These are phyloP conservation scores for Aspergillus cristatus DNA, from an alignment of 495 filamentous ascomycete species.

Conservation along the genomic window DNA sequence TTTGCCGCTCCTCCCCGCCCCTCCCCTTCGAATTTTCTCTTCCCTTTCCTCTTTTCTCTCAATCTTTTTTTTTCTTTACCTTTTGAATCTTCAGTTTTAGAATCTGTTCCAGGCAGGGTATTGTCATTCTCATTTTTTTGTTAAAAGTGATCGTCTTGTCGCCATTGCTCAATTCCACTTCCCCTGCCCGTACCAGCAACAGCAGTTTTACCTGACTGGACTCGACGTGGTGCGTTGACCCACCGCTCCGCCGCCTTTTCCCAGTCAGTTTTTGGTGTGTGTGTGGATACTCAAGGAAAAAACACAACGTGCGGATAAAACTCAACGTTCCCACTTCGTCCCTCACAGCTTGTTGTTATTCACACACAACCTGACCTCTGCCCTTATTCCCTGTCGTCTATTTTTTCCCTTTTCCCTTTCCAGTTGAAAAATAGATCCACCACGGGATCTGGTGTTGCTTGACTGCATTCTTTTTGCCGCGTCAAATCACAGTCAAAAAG, in stretches of 20 bases:
- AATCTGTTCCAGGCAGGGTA: constrained; percentile 10
- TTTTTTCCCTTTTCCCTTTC: constrained; percentile 16
- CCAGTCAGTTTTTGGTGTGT: constrained; percentile 9
- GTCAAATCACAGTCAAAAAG: background rate
- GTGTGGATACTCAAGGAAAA: constrained; percentile 32
- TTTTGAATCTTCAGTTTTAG: constrained; percentile 11
- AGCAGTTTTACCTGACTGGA: too few species aligned
- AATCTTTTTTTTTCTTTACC: constrained; percentile 13
- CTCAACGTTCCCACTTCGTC: constrained; percentile 23
- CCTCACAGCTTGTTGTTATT: too few species aligned
- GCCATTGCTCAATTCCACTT: too few species aligned
- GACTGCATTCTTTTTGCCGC: background rate
- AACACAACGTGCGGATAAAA: constrained; percentile 41
- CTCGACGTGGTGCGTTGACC: constrained; percentile 19
- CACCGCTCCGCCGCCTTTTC: constrained; percentile 38
- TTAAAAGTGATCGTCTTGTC: too few species aligned
- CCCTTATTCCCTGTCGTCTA: constrained; percentile 24
- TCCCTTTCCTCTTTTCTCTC: constrained; percentile 14
- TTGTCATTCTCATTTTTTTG: too few species aligned
- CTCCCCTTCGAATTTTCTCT: constrained; percentile 11
- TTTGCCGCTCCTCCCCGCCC: constrained; percentile 20
- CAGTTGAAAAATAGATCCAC: constrained; percentile 12
- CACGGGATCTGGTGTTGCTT: constrained; percentile 4
- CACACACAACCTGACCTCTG: too few species aligned
- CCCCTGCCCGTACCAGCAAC: background rate